Percentiles rank a stretch among this genome's conserved stretches.
These are phyloP conservation scores for Brasenia schreberi DNA, from an alignment of 164 flowering plant genomes.

Conservation along the genomic window DNA sequence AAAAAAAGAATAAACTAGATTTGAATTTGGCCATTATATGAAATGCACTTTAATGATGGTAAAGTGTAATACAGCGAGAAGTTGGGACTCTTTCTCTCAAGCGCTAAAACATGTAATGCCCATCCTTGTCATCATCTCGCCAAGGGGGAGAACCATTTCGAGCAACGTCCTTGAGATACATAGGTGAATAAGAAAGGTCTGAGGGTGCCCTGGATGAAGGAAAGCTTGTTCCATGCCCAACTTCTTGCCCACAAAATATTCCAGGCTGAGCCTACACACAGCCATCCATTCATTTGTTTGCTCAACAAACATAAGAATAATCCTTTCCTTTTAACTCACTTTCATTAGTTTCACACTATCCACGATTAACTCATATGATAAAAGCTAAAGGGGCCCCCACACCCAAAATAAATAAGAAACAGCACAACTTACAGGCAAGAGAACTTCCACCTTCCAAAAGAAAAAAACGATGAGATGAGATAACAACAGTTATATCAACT, in stretches of 20 bases:
- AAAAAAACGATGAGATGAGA: too few relatives aligned
- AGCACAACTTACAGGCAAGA: background rate
- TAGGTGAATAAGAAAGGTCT: slow-evolving; percentile 39
- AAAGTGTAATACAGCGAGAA: slow-evolving; percentile 98
- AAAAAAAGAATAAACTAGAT: too few relatives aligned
- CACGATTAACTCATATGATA: background rate
- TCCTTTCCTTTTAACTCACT: background rate
- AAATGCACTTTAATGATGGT: too few relatives aligned
- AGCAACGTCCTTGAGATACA: slow-evolving; percentile 48
- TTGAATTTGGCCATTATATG: too few relatives aligned
- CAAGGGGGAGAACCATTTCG: slow-evolving; percentile 94
- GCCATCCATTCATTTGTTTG: slow-evolving; percentile 54
- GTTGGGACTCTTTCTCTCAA: slow-evolving; percentile 98
- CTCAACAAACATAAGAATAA: slow-evolving; percentile 14
- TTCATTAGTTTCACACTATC: background rate
- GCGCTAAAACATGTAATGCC: slow-evolving; percentile 94
- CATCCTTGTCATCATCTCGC: slow-evolving; percentile 99
- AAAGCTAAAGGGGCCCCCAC: background rate
- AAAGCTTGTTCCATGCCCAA: slow-evolving; percentile 57
- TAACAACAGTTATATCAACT: too few relatives aligned
- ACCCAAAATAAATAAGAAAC: background rate
- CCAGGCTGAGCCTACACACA: slow-evolving; percentile 99
- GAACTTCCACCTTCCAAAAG: background rate
- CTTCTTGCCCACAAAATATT: slow-evolving; percentile 76
- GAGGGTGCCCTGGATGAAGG: slow-evolving; percentile 39